Base-by-base conservation (phyloP, 2,329 filamentous ascomycete genomes). In the Neoascochyta sp. region DNA sequence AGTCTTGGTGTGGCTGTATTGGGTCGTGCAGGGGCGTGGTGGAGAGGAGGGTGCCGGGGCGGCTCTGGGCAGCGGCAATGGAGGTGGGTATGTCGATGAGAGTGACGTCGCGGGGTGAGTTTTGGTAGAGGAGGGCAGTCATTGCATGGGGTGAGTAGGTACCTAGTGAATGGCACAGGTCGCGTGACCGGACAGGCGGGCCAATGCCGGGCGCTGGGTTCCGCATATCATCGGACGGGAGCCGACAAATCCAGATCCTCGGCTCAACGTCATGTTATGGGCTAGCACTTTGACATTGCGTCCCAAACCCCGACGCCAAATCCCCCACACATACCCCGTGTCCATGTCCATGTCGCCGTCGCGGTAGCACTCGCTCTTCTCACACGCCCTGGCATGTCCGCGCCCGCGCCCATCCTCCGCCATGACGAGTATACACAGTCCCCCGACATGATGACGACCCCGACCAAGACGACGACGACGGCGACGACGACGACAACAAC, bases 71-170 rank as follows among this genome's bases (percentile, higher is more conserved):
- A 37, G 76, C 69, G 43, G 83, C 79, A 21, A 88, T 74, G 2
- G 84, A 85, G 11, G 69, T 66, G 14, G 84, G 83, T 24, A 87
- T 75, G 50, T 89, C 84, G 29, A 88, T 58, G 15, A 87, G 57
- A 13, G 76, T 66, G 30, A 81, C 60, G 24, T 72, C 68, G 27
- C 62, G 52, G 4, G 67, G 63, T 2, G 58, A 47, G 41, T 70
- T 78, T 36, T 72, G 66, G 59, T 74, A 81, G 22, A 83, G 56
- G 13, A 81, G 68, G 7, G 48, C 14, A 30, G 27, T 43, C 14
- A 22, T 15, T 35, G 34, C 10, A 10, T 18, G 13, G 21, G 18
- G 9, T 23, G 20, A 12, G 21, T 10, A 18, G 24, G 16, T 15
- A 17, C 15, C 34, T 33, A 16, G 26, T n/a, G n/a, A 11, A 5